Base-by-base conservation (phyloP, 495 filamentous ascomycete genomes). In the Extremus antarcticus region DNA sequence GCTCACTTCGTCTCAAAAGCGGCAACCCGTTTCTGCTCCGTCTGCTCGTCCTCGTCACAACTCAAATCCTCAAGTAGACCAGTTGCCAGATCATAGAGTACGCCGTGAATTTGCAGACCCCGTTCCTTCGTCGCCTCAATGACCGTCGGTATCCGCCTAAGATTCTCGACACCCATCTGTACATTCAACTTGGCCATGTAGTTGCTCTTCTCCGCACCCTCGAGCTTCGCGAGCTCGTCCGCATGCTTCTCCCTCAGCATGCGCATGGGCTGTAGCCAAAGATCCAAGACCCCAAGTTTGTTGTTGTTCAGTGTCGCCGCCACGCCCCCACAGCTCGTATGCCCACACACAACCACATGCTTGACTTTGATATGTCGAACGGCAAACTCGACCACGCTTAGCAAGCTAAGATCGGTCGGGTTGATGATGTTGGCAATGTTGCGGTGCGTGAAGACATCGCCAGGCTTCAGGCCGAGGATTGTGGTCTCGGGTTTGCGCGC, bases 361-460 rank as follows among this genome's bases (percentile, higher is more conserved):
- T 86, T 77, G 59, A 95, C 88, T 47, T 82, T 81, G 29, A 95
- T 75, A 63, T 83, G 71, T 25, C 61, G 70, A 41, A 94, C 86
- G 54, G 88, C 84, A 66, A 85, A 95, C 63, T 89, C 83, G 72
- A 95, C 82, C n/a, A 92, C 90, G 53, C 80, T 77, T 16, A 78
- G 71, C 38, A 83, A 81, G 72, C 77, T 86, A 63, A 94, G 77
- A 68, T 95, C 90, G 63, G 78, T 80, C 13, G 84, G 74, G 54
- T 83, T 81, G 50, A 95, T 68, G 69, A 92, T 77, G 73, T 95
- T 95, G 67, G 88, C 90, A 69, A 95, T 92, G 75, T 95, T 95
- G 67, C 90, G 87, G 76, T 94, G 90, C 51, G 88, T 84, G 69
- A 95, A 95, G 60, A 94, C 83, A 61, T 95, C 88, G 60, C 90